Evolutionary conservation across 208 protist species (phyloP), one percentile per base, ranked within the genome.

Genomic region (Acanthamoeba sp.): DNA sequence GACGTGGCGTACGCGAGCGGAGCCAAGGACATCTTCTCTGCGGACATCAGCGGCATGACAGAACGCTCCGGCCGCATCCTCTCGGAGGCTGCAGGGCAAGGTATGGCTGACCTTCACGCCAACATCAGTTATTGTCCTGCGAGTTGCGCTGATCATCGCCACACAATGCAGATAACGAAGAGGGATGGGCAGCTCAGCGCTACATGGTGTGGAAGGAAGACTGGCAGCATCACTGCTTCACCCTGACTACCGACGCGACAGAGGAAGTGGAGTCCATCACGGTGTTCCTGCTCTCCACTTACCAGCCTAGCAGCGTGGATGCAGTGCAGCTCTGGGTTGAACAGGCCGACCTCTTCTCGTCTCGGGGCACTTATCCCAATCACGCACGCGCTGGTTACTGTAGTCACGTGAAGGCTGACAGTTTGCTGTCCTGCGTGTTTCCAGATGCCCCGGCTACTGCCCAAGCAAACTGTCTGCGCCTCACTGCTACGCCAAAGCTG

Each of bases 191-290:
- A 2, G 24, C n/a, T 18, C 22, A 48, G 16, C 36, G 76, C 36
- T 85, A 57, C 76, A 55, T 29, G 22, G 76, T n/a, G 22, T 85
- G 76, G 76, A 48, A 55, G 36, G 76, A 85, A 24, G 76, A 85
- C 34, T 85, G 76, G 76, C 76, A 85, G 42, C 76, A 85, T 6
- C 76, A 85, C 42, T 85, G 76, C 45, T 57, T 85, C n/a, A 55
- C 76, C 22, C 40, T 85, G 20, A 27, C 76, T 6, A 45, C 32
- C n/a, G 66, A 76, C 32, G 66, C 5, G 14, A 42, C 32, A 0
- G 76, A 45, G 9, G 24, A 85, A n/a, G 76, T 85, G 9, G 76
- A 85, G 45, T 85, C 76, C 12, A 29, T 85, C 12, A 85, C 76
- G 9, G 42, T 85, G 40, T 55, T 85, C 76, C 76, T 85, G 20